phyloP scores from a whole-genome alignment of 192 early-diverging fungal species.

The Coemansia sp. region DNA sequence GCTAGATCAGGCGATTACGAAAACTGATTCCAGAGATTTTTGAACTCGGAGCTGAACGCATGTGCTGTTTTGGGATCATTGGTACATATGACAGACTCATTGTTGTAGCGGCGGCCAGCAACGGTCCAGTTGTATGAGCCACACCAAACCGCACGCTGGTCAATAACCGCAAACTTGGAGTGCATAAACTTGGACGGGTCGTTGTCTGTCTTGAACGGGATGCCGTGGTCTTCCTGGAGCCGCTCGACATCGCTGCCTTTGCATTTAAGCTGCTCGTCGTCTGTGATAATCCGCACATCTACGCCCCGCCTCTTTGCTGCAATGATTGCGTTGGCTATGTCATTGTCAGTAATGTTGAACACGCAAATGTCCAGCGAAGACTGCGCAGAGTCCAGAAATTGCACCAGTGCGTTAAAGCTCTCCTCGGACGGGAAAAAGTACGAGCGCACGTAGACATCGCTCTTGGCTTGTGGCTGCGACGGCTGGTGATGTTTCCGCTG shows the following conservation, averaged over 20 bases:
- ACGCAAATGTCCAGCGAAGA: constrained; percentile 68
- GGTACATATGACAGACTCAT: constrained; percentile 67
- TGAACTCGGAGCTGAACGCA: constrained; percentile 62
- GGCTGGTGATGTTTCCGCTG: constrained; percentile 7
- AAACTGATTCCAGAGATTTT: constrained; percentile 61
- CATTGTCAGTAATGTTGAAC: constrained; percentile 74
- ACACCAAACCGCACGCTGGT: constrained; percentile 57
- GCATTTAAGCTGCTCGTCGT: constrained; percentile 63
- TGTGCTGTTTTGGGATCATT: constrained; percentile 60
- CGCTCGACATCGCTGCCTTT: constrained; percentile 59
- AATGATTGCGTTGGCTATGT: constrained; percentile 65
- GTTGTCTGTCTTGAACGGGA: constrained; percentile 57
- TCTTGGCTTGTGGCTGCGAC: constrained; percentile 5
- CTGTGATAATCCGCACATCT: constrained; percentile 69
- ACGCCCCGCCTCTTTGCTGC: constrained; percentile 57
- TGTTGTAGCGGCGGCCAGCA: constrained; percentile 65
- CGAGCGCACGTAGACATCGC: constrained; percentile 40
- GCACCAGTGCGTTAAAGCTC: constrained; percentile 57
- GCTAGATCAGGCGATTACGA: constrained; percentile 16
- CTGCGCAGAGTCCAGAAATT: constrained; percentile 56
- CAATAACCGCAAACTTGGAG: constrained; percentile 70
- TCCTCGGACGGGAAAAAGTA: constrained; percentile 66
- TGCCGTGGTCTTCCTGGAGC: constrained; percentile 45
- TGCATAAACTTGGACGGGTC: constrained; percentile 61
- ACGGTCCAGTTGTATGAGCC: constrained; percentile 59